Percentiles rank a stretch among this genome's conserved stretches.
Evolutionary conservation across 1,139 yeast genomes (phyloP).

Genomic region (Suhomyces atakaporum): DNA sequence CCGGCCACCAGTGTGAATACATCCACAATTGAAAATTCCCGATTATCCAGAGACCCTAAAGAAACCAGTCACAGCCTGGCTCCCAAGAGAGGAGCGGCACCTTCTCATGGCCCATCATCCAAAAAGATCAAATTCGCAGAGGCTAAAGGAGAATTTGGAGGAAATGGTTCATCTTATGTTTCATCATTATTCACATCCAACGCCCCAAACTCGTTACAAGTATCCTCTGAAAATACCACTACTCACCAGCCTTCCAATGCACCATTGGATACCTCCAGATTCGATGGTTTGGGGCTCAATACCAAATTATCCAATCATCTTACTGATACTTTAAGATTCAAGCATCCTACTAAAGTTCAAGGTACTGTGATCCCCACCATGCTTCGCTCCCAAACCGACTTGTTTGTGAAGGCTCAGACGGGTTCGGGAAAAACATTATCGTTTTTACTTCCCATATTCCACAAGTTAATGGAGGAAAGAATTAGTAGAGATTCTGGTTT

Average conservation of each 20-base stretch:
- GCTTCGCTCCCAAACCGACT: constrained; percentile 55
- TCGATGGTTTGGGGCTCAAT: constrained; percentile 70
- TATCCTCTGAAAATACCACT: constrained; percentile 29
- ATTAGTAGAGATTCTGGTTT: constrained; percentile 77
- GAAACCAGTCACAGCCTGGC: constrained; percentile 1
- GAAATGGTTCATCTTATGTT: constrained; percentile 61
- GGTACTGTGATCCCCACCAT: constrained; percentile 77
- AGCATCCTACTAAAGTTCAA: constrained; percentile 85
- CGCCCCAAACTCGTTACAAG: constrained; percentile 37
- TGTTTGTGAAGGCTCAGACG: constrained; percentile 90
- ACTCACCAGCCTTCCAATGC: constrained; percentile 75
- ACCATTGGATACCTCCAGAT: constrained; percentile 71
- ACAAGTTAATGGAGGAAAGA: constrained; percentile 58
- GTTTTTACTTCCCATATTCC: constrained; percentile 79
- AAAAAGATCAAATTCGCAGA: constrained; percentile 39
- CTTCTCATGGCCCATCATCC: constrained; percentile 21
- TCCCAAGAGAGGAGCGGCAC: constrained; percentile 1
- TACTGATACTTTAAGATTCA: constrained; percentile 56
- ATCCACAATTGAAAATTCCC: constrained; percentile 29
- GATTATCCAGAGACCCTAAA: constrained; percentile 13
- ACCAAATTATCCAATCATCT: constrained; percentile 57
- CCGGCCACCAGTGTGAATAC: constrained; percentile 41
- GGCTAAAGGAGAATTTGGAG: constrained; percentile 50
- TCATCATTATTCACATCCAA: constrained; percentile 87
- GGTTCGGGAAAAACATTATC: constrained; percentile 95